phyloP scores from a whole-genome alignment of 2,329 filamentous ascomycete genomes.

The Stromatinia cepivora region DNA sequence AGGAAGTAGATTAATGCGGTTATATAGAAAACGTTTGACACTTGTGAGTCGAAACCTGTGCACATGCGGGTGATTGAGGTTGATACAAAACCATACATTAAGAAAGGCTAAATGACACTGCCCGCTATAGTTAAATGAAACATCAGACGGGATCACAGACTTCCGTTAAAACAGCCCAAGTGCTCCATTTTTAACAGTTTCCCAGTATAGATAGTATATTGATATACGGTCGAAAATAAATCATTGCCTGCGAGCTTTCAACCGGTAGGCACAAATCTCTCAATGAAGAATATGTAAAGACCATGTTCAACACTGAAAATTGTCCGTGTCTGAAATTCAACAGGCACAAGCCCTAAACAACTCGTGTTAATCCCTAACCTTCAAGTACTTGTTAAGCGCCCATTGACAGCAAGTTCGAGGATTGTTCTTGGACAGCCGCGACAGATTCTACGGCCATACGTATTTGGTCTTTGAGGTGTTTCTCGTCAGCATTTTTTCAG shows the following conservation, averaged over 20 bases:
- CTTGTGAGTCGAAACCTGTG: not conserved
- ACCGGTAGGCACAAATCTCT: no score
- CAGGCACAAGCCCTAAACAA: not conserved
- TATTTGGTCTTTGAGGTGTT: conserved; percentile 7
- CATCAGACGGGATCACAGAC: not conserved
- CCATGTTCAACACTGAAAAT: not conserved
- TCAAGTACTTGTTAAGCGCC: not conserved
- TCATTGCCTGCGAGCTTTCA: not conserved
- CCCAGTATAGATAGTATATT: not conserved
- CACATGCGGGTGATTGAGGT: not conserved
- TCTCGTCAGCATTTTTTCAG: not conserved
- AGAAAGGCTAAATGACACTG: not conserved
- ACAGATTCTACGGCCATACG: conserved; percentile 6
- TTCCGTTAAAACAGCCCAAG: no score
- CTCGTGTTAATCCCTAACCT: not conserved
- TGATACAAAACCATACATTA: not conserved
- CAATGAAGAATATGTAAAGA: not conserved
- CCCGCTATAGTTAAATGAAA: not conserved
- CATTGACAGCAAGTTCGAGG: not conserved
- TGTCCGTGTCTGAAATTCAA: not conserved
- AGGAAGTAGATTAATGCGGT: no score
- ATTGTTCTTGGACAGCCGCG: not conserved
- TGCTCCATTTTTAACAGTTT: not conserved
- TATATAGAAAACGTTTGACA: not conserved
- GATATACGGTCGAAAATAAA: no score